phyloP scores from a whole-genome alignment of 176 grass and related monocot genomes.

The Rhynchospora breviuscula region DNA sequence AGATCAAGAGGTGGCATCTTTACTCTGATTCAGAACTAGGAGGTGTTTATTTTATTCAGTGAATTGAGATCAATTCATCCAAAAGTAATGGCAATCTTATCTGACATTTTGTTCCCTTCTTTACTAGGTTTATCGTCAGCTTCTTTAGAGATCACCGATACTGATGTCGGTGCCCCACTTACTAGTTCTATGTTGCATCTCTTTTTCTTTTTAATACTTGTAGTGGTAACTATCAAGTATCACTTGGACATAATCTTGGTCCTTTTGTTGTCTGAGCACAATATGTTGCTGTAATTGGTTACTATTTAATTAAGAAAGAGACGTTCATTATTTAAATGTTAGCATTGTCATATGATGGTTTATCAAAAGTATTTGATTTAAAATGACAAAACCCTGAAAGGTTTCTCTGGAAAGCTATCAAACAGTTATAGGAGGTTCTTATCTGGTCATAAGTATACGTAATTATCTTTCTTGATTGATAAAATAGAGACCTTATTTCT shows the following conservation, averaged over 20 bases:
- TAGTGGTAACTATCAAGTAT: slow-evolving; percentile 9
- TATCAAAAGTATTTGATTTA: not conserved
- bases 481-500: no score
- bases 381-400: not conserved
- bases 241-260: not conserved
- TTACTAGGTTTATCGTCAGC: slow-evolving; percentile 25
- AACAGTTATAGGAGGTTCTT: not conserved
- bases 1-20: no score
- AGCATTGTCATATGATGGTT: not conserved
- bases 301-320: slow-evolving; percentile 1
- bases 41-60: no score
- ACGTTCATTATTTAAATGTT: not conserved
- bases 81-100: no score
- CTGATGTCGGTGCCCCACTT: slow-evolving; percentile 31
- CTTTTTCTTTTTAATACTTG: not conserved
- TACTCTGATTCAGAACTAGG: no score
- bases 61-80: no score
- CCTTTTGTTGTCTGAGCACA: not conserved
- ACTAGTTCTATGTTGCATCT: slow-evolving; percentile 46
- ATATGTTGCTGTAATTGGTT: slow-evolving; percentile 3
- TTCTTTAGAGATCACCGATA: slow-evolving; percentile 75
- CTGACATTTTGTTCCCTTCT: no score
- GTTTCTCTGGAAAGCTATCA: not conserved
- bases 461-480: not conserved
- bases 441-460: not conserved